Conservation (phyloP, 2,329 filamentous ascomycete species). For the Colletotrichum incanum region DNA sequence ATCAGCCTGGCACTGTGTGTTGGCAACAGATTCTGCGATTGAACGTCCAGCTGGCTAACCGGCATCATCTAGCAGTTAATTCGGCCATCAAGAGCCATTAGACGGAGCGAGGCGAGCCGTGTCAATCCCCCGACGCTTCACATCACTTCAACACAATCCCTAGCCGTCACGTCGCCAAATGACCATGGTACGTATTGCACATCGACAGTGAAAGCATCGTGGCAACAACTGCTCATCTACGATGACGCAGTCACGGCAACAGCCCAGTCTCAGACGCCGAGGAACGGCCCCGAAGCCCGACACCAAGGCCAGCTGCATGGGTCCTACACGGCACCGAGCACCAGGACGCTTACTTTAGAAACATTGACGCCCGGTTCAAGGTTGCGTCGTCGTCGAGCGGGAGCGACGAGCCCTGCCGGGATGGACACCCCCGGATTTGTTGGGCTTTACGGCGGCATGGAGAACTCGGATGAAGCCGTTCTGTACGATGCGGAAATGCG, state of each 20-base stretch:
- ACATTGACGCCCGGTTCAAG: not conserved
- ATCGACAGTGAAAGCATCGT: not conserved
- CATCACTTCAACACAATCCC: not conserved
- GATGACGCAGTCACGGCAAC: constrained; percentile 61
- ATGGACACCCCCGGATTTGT: constrained; percentile 60
- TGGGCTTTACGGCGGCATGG: constrained; percentile 64
- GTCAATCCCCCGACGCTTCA: not conserved
- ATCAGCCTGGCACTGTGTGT: constrained; percentile 4
- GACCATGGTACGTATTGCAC: not conserved
- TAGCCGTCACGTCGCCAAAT: not conserved
- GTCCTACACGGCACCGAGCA: constrained; percentile 60
- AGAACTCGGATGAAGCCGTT: constrained; percentile 61
- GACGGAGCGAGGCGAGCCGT: not conserved
- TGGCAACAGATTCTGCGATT: not conserved
- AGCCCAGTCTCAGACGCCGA: constrained; percentile 66
- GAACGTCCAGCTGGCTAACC: not conserved
- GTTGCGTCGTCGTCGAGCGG: constrained; percentile 44
- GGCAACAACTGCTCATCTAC: constrained; percentile 53
- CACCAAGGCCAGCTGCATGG: constrained; percentile 61
- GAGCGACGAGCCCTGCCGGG: constrained; percentile 55
- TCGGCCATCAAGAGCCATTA: not conserved
- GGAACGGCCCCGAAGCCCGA: constrained; percentile 64
- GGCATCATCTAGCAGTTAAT: not conserved
- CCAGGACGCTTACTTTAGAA: constrained; percentile 25
- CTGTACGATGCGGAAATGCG: constrained; percentile 3